Evolutionary conservation across 805 yeast species (phyloP).

Genomic region (Nakazawaea pomicola): DNA sequence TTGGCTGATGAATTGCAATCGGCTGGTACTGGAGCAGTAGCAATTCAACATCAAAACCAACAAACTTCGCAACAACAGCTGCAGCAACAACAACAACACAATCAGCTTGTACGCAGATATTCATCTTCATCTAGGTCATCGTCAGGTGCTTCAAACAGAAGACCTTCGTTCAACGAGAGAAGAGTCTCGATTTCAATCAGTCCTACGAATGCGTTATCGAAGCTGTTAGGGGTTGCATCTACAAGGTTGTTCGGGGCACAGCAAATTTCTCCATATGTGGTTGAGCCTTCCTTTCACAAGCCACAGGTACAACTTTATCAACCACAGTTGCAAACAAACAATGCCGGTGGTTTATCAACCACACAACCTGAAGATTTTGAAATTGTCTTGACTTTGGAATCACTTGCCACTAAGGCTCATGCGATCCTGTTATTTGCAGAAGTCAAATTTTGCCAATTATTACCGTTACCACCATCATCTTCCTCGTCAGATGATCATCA

Average conservation of each 20-base stretch:
- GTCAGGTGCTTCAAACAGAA: slow-evolving; percentile 44
- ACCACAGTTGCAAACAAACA: slow-evolving; percentile 22
- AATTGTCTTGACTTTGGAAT: slow-evolving; percentile 51
- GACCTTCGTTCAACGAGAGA: slow-evolving; percentile 60
- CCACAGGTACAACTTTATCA: slow-evolving; percentile 15
- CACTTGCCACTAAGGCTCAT: slow-evolving; percentile 83
- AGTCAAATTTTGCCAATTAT: slow-evolving; percentile 79
- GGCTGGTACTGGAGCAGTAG: slow-evolving; percentile 50
- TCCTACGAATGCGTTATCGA: slow-evolving; percentile 84
- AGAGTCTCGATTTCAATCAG: slow-evolving; percentile 64
- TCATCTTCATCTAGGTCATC: slow-evolving; percentile 40
- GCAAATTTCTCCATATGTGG: slow-evolving; percentile 13
- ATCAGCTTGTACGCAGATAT: slow-evolving; percentile 24
- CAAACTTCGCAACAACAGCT: slow-evolving; percentile 14
- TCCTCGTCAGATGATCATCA: slow-evolving; percentile 15
- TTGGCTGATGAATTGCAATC: slow-evolving; percentile 86
- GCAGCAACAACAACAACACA: slow-evolving; percentile 15
- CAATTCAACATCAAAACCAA: slow-evolving; percentile 20
- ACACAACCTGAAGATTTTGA: slow-evolving; percentile 28
- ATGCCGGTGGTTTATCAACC: slow-evolving; percentile 21
- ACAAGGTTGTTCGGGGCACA: slow-evolving; percentile 70
- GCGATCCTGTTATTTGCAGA: slow-evolving; percentile 88
- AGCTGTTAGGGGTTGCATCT: slow-evolving; percentile 80
- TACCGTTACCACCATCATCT: slow-evolving; percentile 69
- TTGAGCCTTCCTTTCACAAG: slow-evolving; percentile 7